Evolutionary conservation across 148 eudicot species (phyloP), one percentile per base, ranked within the genome.

Genomic region (Chenopodium quinoa): DNA sequence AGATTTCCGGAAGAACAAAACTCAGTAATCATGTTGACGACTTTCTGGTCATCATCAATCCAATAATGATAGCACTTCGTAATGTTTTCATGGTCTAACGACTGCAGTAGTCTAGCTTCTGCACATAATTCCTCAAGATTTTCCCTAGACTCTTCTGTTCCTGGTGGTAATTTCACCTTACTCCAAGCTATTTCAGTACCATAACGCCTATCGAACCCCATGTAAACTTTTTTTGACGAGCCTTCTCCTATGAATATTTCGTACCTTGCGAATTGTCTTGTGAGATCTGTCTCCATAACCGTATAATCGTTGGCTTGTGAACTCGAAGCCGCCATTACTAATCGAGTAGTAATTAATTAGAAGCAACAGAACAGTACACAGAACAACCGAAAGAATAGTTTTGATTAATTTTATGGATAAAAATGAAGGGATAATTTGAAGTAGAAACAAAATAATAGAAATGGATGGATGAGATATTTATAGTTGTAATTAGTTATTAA

Each of bases 101-200:
- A 75, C 81, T 76, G 76, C 27, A 85, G 63, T 46, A 85, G 75
- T 20, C 79, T n/a, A 25, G 84, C 81, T 73, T 85, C 80, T 2
- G 71, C 62, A 79, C 75, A 34, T 46, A 82, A 48, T 37, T 25
- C 75, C n/a, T 74, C 32, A n/a, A 85, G 46, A 34, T 44, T 60
- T 29, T 85, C 73, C 20, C 17, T 63, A 6, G 77, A 74, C 48
- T 52, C 58, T 23, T 82, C 44, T 14, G 69, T 62, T 5, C 82
- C 82, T 3, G 70, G 77, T 23, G 76, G 56, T 4, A 85, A 46
- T 32, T 27, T 58, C 29, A 84, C 76, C 63, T 81, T 81, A 69
- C 76, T 84, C 87, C 87, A 87, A 37, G 89, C 89, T 22, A 87
- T 87, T 32, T 87, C 89, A 25, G 73, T 84, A 17, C 89, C 89